Evolutionary conservation across 345 rosid genomes (phyloP), one percentile per base, ranked within the genome.

Genomic region (Aegle marmelos): DNA sequence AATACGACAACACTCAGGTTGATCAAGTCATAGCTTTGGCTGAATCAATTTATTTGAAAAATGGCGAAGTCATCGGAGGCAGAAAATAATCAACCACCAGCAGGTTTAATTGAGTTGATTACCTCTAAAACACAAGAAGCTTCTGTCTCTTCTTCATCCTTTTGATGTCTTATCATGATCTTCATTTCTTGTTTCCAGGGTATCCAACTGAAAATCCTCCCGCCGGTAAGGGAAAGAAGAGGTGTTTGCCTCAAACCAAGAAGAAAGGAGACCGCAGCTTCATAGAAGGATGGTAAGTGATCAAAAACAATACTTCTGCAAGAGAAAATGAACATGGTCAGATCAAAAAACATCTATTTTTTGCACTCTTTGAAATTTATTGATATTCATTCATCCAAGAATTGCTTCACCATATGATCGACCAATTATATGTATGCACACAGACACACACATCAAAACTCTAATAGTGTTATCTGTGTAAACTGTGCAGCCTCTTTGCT

Each of bases 241-340:
- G 84, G 74, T 59, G 83, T 25, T 80, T 45, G 66, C 62, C 83
- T 50, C 80, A 75, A 2, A 63, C 86, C 6, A 86, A 84, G 86
- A 85, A 82, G 73, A 89, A 82, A 84, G 92, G 90, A 56, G 88
- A 89, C 17, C 84, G 90, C 68, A 86, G 92, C 63, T 91, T 85
- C 84, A 79, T 89, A 21, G 90, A 87, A 77, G 91, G 92, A 85
- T 86, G 92, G 94, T 91, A 84, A 81, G 86, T 54, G 5, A 63
- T 39, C 5, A 1, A 24, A 0, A 19, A 22, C 33, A 7, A 45
- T 45, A 45, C 50, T 45, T 45, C 1, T 45, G 50, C 50, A 45
- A 45, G 50, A 45, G 50, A 45, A 45, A 11, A 45, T 45, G 5
- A 45, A 45, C 50, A 45, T 45, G 17, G 5, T 45, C 13, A 45